These are phyloP conservation scores for Suillus brevipes DNA, from an alignment of 768 basidiomycete species.

Conservation along the genomic window DNA sequence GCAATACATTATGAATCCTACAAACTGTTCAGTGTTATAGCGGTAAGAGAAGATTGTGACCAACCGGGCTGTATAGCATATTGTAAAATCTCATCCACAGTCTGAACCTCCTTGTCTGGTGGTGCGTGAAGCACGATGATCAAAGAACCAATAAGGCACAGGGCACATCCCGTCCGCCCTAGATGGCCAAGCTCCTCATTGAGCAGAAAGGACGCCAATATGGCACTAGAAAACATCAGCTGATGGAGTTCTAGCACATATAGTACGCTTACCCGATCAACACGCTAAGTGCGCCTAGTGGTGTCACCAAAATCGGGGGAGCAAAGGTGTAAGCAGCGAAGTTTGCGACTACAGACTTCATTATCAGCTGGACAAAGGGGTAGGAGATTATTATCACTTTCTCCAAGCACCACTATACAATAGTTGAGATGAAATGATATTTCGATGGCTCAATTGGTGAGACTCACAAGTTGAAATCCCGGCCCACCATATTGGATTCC, in stretches of 20 bases:
- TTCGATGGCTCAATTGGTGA: conserved; percentile 4
- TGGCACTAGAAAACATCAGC: conserved; percentile 56
- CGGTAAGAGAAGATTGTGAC: conserved; percentile 19
- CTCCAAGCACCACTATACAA: conserved; percentile 86
- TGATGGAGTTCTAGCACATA: background rate
- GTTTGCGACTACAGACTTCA: conserved; percentile 58
- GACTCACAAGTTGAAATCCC: conserved; percentile 88
- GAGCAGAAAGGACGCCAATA: conserved; percentile 90
- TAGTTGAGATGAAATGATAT: conserved; percentile 10
- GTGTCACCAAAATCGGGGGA: conserved; percentile 97
- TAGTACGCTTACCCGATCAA: conserved; percentile 77
- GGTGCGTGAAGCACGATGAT: conserved; percentile 97
- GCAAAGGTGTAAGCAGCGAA: conserved; percentile 98
- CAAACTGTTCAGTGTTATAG: conserved; percentile 12
- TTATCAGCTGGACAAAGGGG: background rate
- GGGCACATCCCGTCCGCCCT: conserved; percentile 81
- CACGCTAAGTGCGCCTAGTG: conserved; percentile 94
- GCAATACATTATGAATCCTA: conserved; percentile 91
- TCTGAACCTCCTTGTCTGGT: conserved; percentile 89
- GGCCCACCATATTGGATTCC: conserved; percentile 96
- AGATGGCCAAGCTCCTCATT: conserved; percentile 93
- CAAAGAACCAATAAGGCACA: conserved; percentile 84
- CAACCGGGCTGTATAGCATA: conserved; percentile 93
- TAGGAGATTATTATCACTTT: conserved; percentile 55
- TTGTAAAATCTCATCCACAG: conserved; percentile 89